Evolutionary conservation across 805 yeast genomes (phyloP).

Genomic region (Torulaspora indica): DNA sequence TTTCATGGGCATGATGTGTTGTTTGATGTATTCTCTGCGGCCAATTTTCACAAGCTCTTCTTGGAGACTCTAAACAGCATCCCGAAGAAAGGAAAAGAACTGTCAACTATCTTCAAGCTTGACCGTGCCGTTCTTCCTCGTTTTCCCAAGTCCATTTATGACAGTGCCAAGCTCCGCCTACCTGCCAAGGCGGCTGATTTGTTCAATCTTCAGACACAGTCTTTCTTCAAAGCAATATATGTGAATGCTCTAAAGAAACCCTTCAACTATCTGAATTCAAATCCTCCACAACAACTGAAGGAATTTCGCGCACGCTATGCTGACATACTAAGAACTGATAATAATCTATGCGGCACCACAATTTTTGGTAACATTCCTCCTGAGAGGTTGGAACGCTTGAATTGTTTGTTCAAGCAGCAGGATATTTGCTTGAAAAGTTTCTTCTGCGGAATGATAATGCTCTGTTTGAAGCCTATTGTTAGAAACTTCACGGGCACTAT

Average conservation of each 20-base stretch:
- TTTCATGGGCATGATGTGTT: constrained; percentile 33
- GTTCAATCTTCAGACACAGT: constrained; percentile 28
- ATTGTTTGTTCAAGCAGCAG: constrained; percentile 17
- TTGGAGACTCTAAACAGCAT: constrained; percentile 18
- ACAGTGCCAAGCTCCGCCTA: constrained; percentile 24
- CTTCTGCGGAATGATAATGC: constrained; percentile 27
- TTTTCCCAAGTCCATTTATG: constrained; percentile 29
- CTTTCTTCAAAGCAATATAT: constrained; percentile 27
- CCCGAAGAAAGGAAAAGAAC: constrained; percentile 3
- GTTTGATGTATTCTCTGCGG: constrained; percentile 33
- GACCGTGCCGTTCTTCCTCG: constrained; percentile 1
- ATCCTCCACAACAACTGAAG: constrained; percentile 9
- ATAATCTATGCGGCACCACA: constrained; percentile 28
- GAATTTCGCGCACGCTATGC: constrained; percentile 11
- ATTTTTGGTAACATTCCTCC: constrained; percentile 26
- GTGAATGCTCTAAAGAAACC: constrained; percentile 27
- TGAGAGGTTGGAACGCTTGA: constrained; percentile 16
- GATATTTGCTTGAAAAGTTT: constrained; percentile 27
- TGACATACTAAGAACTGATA: constrained; percentile 13
- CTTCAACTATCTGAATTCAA: constrained; percentile 18
- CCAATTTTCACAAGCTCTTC: constrained; percentile 28
- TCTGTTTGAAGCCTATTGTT: constrained; percentile 27
- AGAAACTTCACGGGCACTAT: constrained; percentile 19
- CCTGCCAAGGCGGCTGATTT: constrained; percentile 27
- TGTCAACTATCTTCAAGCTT: constrained; percentile 5